Percentiles rank a stretch among this genome's conserved stretches.
Evolutionary conservation across 31 red algal genomes (phyloP).

Genomic region (Odonthalia washingtoniensis): DNA sequence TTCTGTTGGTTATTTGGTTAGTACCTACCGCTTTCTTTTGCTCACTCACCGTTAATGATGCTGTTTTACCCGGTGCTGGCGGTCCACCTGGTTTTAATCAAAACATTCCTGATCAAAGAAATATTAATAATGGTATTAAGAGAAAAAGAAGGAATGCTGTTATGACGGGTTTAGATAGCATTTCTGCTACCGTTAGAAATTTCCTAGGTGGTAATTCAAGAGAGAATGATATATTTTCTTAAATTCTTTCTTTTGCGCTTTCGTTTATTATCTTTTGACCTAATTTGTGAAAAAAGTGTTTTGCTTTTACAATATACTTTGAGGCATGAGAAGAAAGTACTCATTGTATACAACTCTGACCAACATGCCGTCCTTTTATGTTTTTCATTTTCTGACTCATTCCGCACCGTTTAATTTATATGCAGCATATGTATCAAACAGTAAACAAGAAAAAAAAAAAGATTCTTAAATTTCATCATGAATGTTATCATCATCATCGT

Average conservation of each 20-base stretch:
- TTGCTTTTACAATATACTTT: too few relatives aligned
- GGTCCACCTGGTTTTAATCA: neutral
- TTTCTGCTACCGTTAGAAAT: conserved; percentile 3
- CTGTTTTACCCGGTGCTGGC: conserved; percentile 75
- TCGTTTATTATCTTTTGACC: too few relatives aligned
- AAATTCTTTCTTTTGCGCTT: too few relatives aligned
- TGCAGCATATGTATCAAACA: too few relatives aligned
- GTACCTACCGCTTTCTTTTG: conserved; percentile 86
- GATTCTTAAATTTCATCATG: too few relatives aligned
- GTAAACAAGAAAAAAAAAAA: neutral
- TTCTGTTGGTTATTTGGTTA: conserved; percentile 82
- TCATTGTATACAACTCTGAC: too few relatives aligned
- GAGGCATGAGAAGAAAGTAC: too few relatives aligned
- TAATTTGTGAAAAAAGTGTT: too few relatives aligned
- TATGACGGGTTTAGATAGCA: conserved; percentile 19
- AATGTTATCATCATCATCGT: too few relatives aligned
- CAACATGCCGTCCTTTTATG: too few relatives aligned
- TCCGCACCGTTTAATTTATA: too few relatives aligned
- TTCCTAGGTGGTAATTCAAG: conserved; percentile 22
- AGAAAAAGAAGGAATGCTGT: conserved; percentile 43
- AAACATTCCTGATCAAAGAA: neutral
- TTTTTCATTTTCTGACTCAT: too few relatives aligned
- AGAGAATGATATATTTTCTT: conserved; percentile 21
- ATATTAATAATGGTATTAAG: conserved; percentile 12
- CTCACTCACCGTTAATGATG: conserved; percentile 85